A percentile compares a stretch with the other conserved stretches of the same genome.
phyloP scores from a whole-genome alignment of 2,329 filamentous ascomycete genomes.

The Apiospora sp. region DNA sequence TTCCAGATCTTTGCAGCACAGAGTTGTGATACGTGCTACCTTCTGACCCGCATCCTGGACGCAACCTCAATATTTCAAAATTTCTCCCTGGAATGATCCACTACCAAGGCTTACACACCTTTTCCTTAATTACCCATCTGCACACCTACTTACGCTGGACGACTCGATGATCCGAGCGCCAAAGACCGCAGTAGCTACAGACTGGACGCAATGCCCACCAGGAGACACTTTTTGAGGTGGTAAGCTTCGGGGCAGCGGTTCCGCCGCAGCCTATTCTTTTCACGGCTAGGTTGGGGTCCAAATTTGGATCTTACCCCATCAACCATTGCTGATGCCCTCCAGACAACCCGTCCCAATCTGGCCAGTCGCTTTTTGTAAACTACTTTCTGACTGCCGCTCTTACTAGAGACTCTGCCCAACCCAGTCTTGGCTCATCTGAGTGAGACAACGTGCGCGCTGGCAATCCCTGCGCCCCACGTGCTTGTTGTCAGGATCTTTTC shows the following conservation, averaged over 20 bases:
- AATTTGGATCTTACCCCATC: slow-evolving; percentile 29
- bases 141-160: too few species aligned
- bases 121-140: not conserved
- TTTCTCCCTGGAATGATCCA: not conserved
- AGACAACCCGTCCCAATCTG: slow-evolving; percentile 2
- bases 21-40: not conserved
- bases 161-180: too few species aligned
- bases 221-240: not conserved
- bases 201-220: not conserved
- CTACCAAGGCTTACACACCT: slow-evolving; percentile 12
- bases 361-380: not conserved
- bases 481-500: not conserved
- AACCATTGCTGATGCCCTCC: not conserved
- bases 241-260: slow-evolving; percentile 21
- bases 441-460: slow-evolving; percentile 2
- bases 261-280: not conserved
- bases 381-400: not conserved
- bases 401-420: slow-evolving; percentile 2
- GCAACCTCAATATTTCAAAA: not conserved
- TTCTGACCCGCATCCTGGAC: slow-evolving; percentile 1
- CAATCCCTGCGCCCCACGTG: slow-evolving; percentile 18
- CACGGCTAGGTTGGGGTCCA: slow-evolving; percentile 28
- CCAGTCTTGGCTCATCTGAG: slow-evolving; percentile 2
- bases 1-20: not conserved
- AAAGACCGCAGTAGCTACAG: too few species aligned